Evolutionary conservation across 2,329 filamentous ascomycete genomes (phyloP), one percentile per base, ranked within the genome.

Genomic region (Colletotrichum limetticola): DNA sequence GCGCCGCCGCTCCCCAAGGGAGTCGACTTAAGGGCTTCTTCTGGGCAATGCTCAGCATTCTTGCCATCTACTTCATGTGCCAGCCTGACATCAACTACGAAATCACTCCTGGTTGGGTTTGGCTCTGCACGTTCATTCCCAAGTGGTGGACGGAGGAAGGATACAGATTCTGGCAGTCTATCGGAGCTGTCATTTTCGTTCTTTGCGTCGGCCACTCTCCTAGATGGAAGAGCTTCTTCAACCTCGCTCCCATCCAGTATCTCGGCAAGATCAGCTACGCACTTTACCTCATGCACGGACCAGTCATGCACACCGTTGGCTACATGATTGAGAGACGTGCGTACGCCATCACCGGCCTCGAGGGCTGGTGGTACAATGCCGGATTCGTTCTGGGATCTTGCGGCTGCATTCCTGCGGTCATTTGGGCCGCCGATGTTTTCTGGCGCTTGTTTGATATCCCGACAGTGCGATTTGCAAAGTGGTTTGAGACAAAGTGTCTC

Each of bases 201-300:
- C 80, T 86, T 67, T 85, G 85, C 46, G 85, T 88, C 22, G 83
- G 85, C 28, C 84, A 86, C 66, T 86, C 85, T 5, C 78, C 80
- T 2, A 79, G 77, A 4, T 86, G 88, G 82, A 86, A 88, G 76
- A 80, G 81, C 22, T 81, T 90, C 69, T 90, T 91, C 80, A 86
- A 86, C 77, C 81, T 82, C 1, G 77, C 80, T 2, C 76, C 84
- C 19, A 82, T 90, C 3, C 89, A 90, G 77, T 91, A 91, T 79
- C 81, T 91, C 6, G 90, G 90, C 71, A 86, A 86, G 77, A 87
- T 91, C 75, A 91, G 88, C 65, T 92, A 90, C 77, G 86, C 88
- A 62, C 78, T 92, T 30, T 92, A 92, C 78, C 84, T 92, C 16
- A 87, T 91, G 82, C 90, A 92, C 77, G 88, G 89, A 0, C 87